phyloP scores from a whole-genome alignment of 805 yeast genomes.

The Saturnispora sanitii region DNA sequence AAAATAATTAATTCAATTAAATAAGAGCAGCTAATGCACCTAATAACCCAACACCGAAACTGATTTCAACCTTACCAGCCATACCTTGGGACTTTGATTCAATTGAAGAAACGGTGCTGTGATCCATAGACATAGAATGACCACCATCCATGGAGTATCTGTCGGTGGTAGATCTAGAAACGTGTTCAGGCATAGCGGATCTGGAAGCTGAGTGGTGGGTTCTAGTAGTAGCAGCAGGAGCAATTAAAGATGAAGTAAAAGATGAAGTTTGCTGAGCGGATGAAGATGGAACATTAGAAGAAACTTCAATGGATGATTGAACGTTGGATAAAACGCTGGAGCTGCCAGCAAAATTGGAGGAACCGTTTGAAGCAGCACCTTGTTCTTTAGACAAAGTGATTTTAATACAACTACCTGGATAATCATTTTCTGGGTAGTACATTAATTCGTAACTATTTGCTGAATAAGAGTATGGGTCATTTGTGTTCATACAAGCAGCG shows the following conservation, averaged over 20 bases:
- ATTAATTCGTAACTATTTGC: conserved; percentile 19
- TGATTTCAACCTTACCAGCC: neutral
- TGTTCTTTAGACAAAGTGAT: neutral
- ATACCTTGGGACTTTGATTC: neutral
- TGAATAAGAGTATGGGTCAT: conserved; percentile 34
- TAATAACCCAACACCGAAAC: neutral
- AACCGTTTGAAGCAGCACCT: neutral
- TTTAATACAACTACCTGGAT: conserved; percentile 15
- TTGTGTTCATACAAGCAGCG: conserved; percentile 33
- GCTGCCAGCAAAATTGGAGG: neutral
- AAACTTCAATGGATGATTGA: neutral
- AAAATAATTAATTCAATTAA: neutral
- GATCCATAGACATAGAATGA: neutral
- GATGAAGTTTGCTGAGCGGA: neutral
- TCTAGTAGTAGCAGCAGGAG: neutral
- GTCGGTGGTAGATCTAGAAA: neutral
- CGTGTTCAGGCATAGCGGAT: neutral
- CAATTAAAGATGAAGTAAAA: neutral
- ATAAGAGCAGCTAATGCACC: neutral
- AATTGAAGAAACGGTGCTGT: neutral
- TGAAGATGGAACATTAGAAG: neutral
- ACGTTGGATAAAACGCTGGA: neutral
- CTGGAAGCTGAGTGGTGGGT: neutral
- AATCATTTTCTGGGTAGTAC: conserved; percentile 16
- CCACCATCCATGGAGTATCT: no score